phyloP scores from a whole-genome alignment of 179 eudicot genomes.

The Spinacia oleracea region DNA sequence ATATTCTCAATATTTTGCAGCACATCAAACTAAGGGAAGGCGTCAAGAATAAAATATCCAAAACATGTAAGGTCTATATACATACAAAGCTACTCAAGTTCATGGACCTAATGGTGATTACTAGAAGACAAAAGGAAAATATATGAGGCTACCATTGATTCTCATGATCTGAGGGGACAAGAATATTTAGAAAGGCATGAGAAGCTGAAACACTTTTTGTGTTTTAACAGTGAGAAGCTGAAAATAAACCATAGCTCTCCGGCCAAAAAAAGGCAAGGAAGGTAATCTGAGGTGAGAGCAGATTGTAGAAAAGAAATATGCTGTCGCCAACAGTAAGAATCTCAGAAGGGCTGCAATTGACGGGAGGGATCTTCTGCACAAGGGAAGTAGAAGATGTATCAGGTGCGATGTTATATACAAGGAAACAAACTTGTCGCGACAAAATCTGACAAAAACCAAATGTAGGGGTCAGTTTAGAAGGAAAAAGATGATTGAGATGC shows the following conservation, averaged over 20 bases:
- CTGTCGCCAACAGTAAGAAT: constrained; percentile 30
- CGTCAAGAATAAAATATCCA: background rate
- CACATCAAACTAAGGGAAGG: background rate
- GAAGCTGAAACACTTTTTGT: constrained; percentile 6
- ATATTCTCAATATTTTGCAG: background rate
- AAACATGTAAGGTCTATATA: constrained; percentile 12
- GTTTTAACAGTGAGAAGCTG: constrained; percentile 24
- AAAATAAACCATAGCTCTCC: constrained; percentile 21
- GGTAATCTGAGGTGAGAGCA: constrained; percentile 27
- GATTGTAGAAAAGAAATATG: constrained; percentile 23
- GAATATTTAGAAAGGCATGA: constrained; percentile 9
- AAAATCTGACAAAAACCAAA: background rate
- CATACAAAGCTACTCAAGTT: background rate
- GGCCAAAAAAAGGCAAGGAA: constrained; percentile 11
- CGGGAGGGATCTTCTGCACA: constrained; percentile 42
- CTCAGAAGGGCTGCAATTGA: constrained; percentile 32
- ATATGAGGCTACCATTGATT: constrained; percentile 17
- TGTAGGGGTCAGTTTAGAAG: constrained; percentile 13
- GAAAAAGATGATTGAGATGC: constrained; percentile 16
- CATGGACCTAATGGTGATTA: constrained; percentile 12
- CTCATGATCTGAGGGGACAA: constrained; percentile 2
- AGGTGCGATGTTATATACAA: constrained; percentile 16
- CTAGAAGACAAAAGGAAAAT: constrained; percentile 1
- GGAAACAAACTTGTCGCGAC: constrained; percentile 12
- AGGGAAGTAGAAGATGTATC: constrained; percentile 34